A percentile compares a stretch with the other conserved stretches of the same genome.
phyloP scores from a whole-genome alignment of 1,284 basidiomycete species.

The Malassezia slooffiae region DNA sequence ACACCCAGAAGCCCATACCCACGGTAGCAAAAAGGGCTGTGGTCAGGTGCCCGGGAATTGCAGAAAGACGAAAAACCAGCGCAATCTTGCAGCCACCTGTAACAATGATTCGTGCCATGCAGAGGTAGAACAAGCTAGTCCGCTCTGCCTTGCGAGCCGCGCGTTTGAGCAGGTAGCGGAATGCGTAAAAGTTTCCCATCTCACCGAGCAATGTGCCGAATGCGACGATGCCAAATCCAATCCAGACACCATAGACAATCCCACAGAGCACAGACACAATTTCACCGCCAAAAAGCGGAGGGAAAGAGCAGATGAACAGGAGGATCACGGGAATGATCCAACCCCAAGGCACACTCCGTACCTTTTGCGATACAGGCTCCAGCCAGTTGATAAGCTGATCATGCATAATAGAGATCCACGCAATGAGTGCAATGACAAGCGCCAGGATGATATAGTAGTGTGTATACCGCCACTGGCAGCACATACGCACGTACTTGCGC shows the following conservation, averaged over 20 bases:
- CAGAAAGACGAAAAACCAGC: constrained; percentile 35
- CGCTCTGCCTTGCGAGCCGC: constrained; percentile 63
- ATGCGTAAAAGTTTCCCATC: constrained; percentile 49
- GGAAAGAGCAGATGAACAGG: constrained; percentile 56
- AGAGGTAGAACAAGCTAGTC: constrained; percentile 62
- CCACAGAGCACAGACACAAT: constrained; percentile 64
- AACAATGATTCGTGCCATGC: constrained; percentile 63
- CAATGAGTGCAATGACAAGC: constrained; percentile 50
- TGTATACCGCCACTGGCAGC: constrained; percentile 28
- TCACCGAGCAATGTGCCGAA: constrained; percentile 38
- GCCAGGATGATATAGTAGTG: constrained; percentile 51
- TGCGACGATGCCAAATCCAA: constrained; percentile 35
- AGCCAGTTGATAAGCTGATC: constrained; percentile 59
- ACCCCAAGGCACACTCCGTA: constrained; percentile 55
- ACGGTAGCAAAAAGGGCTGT: constrained; percentile 69
- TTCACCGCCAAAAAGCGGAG: constrained; percentile 60
- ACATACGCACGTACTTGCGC: constrained; percentile 21
- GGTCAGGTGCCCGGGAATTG: constrained; percentile 53
- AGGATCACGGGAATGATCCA: constrained; percentile 74
- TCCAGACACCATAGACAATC: constrained; percentile 51
- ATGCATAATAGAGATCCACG: constrained; percentile 59
- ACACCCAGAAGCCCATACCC: constrained; percentile 59
- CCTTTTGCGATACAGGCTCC: constrained; percentile 57
- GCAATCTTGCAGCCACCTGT: constrained; percentile 60
- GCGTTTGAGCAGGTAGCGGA: constrained; percentile 56